Conservation (phyloP, 495 filamentous ascomycete species). For the Pyronema domesticum region DNA sequence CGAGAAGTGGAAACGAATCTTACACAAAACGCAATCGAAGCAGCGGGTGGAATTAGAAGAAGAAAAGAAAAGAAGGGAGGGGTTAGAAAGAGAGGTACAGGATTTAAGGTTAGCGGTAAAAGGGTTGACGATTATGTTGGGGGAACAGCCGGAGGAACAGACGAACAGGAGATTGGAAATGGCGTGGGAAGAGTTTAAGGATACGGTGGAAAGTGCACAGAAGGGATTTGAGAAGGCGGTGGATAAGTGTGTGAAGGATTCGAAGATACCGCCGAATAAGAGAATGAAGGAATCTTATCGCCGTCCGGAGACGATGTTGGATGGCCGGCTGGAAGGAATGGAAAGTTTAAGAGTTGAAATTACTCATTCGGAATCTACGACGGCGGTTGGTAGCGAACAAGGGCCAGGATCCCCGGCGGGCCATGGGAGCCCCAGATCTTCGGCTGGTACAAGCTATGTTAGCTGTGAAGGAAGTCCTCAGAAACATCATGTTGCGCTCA, state of each 20-base stretch:
- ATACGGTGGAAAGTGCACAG: not conserved
- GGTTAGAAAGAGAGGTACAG: no score
- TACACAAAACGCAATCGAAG: not conserved
- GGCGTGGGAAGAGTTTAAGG: not conserved
- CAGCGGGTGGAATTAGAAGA: not conserved
- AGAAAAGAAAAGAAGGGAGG: not conserved
- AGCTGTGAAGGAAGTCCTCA: no score
- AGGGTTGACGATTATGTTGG: not conserved
- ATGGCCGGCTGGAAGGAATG: no score
- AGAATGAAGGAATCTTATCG: not conserved
- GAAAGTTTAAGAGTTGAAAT: no score
- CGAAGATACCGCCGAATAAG: not conserved
- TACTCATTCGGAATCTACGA: no score
- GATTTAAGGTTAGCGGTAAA: not conserved
- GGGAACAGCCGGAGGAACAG: not conserved
- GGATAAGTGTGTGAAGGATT: not conserved
- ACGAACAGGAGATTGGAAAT: not conserved
- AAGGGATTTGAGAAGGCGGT: not conserved
- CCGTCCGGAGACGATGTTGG: not conserved
- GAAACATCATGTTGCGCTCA: no score
- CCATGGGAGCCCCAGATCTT: no score
- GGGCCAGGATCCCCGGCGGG: no score
- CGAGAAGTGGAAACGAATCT: not conserved
- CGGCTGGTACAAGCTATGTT: no score
- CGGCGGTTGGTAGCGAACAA: no score